Conservation (phyloP, 495 filamentous ascomycete species). For the Filosporella fistucella region DNA sequence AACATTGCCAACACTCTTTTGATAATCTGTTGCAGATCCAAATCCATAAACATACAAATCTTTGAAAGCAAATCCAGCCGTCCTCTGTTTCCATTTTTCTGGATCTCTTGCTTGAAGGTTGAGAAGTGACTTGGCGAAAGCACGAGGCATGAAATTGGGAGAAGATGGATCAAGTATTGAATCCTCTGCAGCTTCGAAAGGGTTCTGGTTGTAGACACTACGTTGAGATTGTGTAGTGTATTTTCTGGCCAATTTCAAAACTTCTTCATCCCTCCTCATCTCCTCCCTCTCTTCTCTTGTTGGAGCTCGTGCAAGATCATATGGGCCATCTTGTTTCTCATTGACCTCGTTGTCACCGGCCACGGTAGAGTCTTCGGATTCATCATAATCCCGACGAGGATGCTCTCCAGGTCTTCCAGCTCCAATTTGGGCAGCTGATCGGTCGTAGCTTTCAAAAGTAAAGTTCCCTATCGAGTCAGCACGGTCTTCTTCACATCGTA, state of each 20-base stretch:
- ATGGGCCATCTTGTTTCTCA: too few species aligned
- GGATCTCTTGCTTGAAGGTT: constrained; percentile 32
- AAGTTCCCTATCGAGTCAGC: too few species aligned
- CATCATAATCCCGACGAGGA: background rate
- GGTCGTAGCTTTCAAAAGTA: background rate
- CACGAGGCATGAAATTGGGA: constrained; percentile 42
- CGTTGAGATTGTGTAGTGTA: constrained; percentile 11
- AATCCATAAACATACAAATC: constrained; percentile 73
- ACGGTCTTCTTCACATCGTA: too few species aligned
- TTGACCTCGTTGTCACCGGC: background rate
- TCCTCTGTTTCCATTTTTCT: constrained; percentile 35
- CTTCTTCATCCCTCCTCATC: constrained; percentile 7
- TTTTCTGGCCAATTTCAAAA: constrained; percentile 6
- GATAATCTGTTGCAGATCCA: constrained; percentile 71
- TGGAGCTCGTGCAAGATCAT: background rate
- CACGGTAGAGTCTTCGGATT: background rate
- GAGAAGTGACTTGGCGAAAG: constrained; percentile 51
- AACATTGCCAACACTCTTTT: constrained; percentile 54
- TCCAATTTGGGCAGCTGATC: background rate
- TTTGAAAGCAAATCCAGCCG: constrained; percentile 44
- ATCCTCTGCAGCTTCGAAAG: constrained; percentile 1
- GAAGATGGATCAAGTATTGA: constrained; percentile 10
- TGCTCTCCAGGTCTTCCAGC: background rate
- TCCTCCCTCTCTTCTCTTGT: constrained; percentile 6
- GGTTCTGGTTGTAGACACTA: constrained; percentile 8